Evolutionary conservation across 768 basidiomycete genomes (phyloP).

Genomic region (Lactarius indigo): DNA sequence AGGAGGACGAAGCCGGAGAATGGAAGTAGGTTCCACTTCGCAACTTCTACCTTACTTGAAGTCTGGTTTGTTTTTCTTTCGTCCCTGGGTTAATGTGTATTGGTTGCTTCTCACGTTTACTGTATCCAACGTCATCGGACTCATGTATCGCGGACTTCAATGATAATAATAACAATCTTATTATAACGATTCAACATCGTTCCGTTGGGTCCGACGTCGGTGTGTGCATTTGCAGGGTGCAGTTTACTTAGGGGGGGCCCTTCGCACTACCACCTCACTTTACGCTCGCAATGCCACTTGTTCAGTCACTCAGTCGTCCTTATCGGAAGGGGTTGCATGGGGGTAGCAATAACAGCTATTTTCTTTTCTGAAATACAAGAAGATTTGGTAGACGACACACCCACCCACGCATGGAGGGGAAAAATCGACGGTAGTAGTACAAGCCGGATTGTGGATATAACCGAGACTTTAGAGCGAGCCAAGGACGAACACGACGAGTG

Average conservation of each 20-base stretch:
- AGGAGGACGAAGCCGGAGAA: background rate
- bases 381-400: conserved; percentile 12
- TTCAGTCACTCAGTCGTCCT: background rate
- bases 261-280: no score
- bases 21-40: background rate
- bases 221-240: no score
- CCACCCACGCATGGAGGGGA: conserved; percentile 23
- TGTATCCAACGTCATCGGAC: background rate
- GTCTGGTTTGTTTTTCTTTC: background rate
- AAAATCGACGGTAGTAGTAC: conserved; percentile 39
- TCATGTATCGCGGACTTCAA: background rate
- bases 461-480: conserved; percentile 39
- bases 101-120: background rate
- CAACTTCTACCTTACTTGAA: background rate
- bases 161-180: background rate
- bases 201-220: no score
- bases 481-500: conserved; percentile 40
- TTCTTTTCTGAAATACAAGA: conserved; percentile 16
- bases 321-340: background rate
- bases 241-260: no score
- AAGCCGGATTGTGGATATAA: conserved; percentile 41
- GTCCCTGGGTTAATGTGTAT: background rate
- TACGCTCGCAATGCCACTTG: no score
- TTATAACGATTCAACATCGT: no score
- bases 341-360: background rate